Conservation (phyloP, 129 eudicot species). For the Cynara cardunculus region DNA sequence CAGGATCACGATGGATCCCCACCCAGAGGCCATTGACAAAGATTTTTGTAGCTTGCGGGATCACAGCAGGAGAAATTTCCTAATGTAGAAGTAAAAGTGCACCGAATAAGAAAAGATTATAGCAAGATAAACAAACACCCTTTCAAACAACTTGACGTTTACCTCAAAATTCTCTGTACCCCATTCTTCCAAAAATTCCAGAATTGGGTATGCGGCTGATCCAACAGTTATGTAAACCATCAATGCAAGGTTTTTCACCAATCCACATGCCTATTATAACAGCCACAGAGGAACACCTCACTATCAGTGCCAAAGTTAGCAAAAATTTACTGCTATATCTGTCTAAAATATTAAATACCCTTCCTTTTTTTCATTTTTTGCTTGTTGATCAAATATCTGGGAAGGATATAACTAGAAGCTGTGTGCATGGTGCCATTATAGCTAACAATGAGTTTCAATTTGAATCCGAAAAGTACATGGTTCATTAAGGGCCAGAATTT, state of each 20-base stretch:
- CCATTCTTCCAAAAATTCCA: constrained; percentile 98
- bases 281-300: not conserved
- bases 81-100: constrained; percentile 5
- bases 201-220: constrained; percentile 96
- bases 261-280: constrained; percentile 76
- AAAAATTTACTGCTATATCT: not conserved
- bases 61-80: constrained; percentile 95
- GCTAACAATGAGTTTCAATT: not conserved
- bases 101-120: not conserved
- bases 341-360: not conserved
- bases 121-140: not conserved
- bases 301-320: not conserved
- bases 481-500: not conserved
- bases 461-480: not conserved
- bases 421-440: not conserved
- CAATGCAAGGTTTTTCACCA: constrained; percentile 94
- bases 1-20: constrained; percentile 97
- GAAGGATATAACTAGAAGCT: not conserved
- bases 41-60: constrained; percentile 88
- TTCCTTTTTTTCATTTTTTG: not conserved
- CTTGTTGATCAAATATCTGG: not conserved
- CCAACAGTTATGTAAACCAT: constrained; percentile 98
- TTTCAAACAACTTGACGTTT: constrained; percentile 4
- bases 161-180: constrained; percentile 99
- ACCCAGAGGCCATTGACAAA: constrained; percentile 97